A percentile compares a stretch with the other conserved stretches of the same genome.
Evolutionary conservation across 1,139 yeast genomes (phyloP).

Genomic region (Pichia sp.): DNA sequence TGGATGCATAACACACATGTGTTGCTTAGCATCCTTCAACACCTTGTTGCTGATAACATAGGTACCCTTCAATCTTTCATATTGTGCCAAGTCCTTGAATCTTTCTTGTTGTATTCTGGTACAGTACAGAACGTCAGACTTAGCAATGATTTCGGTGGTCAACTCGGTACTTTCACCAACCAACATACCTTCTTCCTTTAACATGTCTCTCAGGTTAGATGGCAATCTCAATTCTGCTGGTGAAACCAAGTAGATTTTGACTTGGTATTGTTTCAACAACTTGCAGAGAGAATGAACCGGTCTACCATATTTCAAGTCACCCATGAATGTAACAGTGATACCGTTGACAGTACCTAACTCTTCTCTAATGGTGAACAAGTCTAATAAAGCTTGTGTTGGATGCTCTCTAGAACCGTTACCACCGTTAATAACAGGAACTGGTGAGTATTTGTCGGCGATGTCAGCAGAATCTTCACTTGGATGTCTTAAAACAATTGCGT

Average conservation of each 20-base stretch:
- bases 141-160: constrained; percentile 78
- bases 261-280: constrained; percentile 87
- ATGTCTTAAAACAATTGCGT: constrained; percentile 95
- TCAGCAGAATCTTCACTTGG: constrained; percentile 90
- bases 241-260: constrained; percentile 84
- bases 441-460: constrained; percentile 93
- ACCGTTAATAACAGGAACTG: constrained; percentile 95
- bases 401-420: constrained; percentile 98
- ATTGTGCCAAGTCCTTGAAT: constrained; percentile 69
- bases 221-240: constrained; percentile 89
- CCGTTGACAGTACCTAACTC: constrained; percentile 98
- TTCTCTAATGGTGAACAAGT: constrained; percentile 96
- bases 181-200: constrained; percentile 63
- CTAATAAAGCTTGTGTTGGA: constrained; percentile 97
- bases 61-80: constrained; percentile 83
- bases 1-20: constrained; percentile 99
- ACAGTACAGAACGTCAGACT: constrained; percentile 93
- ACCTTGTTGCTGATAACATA: constrained; percentile 92
- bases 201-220: constrained; percentile 58
- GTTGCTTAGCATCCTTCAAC: constrained; percentile 88
- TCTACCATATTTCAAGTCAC: constrained; percentile 96
- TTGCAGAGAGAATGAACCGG: constrained; percentile 96
- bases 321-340: constrained; percentile 97
- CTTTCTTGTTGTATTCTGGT: constrained; percentile 98
- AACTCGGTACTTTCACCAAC: constrained; percentile 68